Percentiles rank a stretch among this genome's conserved stretches.
These are phyloP conservation scores for Fusarium papillatum DNA, from an alignment of 2,329 filamentous ascomycete species.

Conservation along the genomic window DNA sequence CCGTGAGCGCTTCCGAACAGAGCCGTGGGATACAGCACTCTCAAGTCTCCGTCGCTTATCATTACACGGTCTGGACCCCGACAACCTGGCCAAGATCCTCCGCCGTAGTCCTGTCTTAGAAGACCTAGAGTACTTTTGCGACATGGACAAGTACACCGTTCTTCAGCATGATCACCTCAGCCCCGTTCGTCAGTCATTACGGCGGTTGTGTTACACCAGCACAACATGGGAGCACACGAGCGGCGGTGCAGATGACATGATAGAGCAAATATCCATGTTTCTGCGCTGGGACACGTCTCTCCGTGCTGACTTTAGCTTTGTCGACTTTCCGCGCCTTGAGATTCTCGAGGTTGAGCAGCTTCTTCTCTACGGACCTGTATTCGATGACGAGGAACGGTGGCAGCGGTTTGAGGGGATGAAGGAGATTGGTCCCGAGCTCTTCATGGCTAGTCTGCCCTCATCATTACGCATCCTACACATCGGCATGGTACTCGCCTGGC, in stretches of 20 bases:
- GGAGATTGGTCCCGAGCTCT: constrained; percentile 38
- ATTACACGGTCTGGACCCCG: constrained; percentile 42
- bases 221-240: constrained; percentile 43
- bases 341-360: constrained; percentile 45
- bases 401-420: constrained; percentile 32
- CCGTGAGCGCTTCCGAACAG: constrained; percentile 42
- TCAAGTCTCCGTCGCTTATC: constrained; percentile 42
- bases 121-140: constrained; percentile 45
- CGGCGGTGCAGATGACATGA: constrained; percentile 39
- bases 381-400: constrained; percentile 37
- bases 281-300: constrained; percentile 42
- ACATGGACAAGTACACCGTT: constrained; percentile 46
- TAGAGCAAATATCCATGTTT: constrained; percentile 41
- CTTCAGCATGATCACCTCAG: constrained; percentile 40
- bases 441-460: constrained; percentile 42
- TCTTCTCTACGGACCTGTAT: constrained; percentile 43
- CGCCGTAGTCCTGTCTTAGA: constrained; percentile 41
- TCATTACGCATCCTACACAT: constrained; percentile 41
- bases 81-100: constrained; percentile 43
- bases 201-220: constrained; percentile 42
- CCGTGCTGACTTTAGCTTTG: constrained; percentile 40
- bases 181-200: constrained; percentile 32
- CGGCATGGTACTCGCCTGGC: constrained; percentile 45
- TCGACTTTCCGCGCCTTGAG: constrained; percentile 43
- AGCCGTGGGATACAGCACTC: constrained; percentile 42